Evolutionary conservation across 257 asterid genomes (phyloP).

Genomic region (Solanum stenotomum): DNA sequence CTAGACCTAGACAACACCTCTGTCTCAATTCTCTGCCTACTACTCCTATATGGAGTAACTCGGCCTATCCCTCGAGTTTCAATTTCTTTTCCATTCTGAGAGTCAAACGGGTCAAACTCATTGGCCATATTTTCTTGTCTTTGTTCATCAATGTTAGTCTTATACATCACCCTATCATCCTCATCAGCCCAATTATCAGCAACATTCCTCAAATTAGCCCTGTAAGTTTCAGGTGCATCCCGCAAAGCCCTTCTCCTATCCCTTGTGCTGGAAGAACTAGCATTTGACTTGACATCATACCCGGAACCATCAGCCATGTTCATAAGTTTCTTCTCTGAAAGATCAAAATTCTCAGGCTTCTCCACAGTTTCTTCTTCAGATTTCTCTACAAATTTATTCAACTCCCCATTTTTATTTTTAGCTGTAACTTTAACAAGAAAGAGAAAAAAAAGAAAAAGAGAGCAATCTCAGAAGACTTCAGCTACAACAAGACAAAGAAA

Average conservation of each 20-base stretch:
- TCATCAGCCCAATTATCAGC: conserved; percentile 22
- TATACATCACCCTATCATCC: conserved; percentile 15
- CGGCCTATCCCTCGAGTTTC: conserved; percentile 9
- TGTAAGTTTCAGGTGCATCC: conserved; percentile 24
- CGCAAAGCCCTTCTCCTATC: conserved; percentile 32
- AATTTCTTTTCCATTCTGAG: conserved; percentile 8
- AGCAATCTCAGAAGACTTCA: neutral
- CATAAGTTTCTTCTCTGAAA: conserved; percentile 27
- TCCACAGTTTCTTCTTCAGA: conserved; percentile 47
- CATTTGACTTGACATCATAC: conserved; percentile 44
- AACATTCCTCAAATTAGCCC: conserved; percentile 7
- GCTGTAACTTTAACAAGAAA: conserved; percentile 39
- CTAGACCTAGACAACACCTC: conserved; percentile 16
- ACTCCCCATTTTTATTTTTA: conserved; percentile 46
- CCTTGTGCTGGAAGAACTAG: conserved; percentile 39
- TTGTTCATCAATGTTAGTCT: conserved; percentile 6
- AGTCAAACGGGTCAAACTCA: conserved; percentile 13
- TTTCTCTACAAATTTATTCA: conserved; percentile 44
- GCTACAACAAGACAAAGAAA: neutral
- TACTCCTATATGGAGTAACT: conserved; percentile 6
- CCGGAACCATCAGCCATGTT: conserved; percentile 41
- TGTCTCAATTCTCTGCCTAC: conserved; percentile 5
- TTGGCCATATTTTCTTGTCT: conserved; percentile 11
- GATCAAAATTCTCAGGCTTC: conserved; percentile 28
- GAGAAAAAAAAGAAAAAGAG: neutral